These are phyloP conservation scores for Metschnikowia rubicola DNA, from an alignment of 805 yeast species.

Conservation along the genomic window DNA sequence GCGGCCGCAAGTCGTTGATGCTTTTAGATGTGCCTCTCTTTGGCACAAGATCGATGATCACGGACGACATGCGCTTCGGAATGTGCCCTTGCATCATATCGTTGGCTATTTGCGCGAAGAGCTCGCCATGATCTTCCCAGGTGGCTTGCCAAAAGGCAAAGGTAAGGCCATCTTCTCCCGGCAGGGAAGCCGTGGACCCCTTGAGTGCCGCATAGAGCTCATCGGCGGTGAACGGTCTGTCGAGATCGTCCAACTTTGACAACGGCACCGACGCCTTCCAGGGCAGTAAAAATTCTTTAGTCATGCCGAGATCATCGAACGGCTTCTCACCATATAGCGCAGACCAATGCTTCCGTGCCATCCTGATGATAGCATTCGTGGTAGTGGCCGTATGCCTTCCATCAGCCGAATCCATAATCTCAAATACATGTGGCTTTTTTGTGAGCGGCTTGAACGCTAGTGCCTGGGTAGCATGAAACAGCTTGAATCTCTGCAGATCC, in stretches of 20 bases:
- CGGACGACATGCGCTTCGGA: not conserved
- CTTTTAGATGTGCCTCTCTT: not conserved
- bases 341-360: not conserved
- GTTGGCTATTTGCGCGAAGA: not conserved
- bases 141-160: not conserved
- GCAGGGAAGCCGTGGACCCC: not conserved
- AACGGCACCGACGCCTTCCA: not conserved
- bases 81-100: not conserved
- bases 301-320: not conserved
- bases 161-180: conserved; percentile 1
- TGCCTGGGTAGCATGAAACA: not conserved
- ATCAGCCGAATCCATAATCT: not conserved
- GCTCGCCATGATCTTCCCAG: not conserved
- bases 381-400: not conserved
- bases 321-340: too few relatives aligned
- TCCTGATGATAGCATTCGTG: not conserved
- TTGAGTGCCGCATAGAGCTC: not conserved
- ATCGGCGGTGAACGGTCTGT: not conserved
- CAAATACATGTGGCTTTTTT: not conserved
- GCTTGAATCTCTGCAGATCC: too few relatives aligned
- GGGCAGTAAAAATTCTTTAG: not conserved
- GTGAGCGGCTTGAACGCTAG: not conserved
- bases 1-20: not conserved
- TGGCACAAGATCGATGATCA: not conserved
- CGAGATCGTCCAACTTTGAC: not conserved